Conservation (phyloP, 164 flowering plant genomes). For the Liquidambar formosana region DNA sequence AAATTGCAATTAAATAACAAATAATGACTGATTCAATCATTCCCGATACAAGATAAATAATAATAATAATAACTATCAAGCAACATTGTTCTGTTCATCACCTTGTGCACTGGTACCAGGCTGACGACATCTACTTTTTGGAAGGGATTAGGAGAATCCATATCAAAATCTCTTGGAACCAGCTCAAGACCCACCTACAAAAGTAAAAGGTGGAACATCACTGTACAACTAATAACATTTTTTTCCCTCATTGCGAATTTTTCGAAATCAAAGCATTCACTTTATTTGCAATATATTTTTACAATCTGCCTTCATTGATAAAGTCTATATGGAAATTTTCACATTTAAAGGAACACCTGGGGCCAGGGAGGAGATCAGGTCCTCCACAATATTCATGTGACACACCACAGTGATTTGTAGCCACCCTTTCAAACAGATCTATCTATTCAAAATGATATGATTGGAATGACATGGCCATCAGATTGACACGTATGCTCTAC, state of each 20-base stretch:
- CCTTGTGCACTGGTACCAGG: conserved; percentile 96
- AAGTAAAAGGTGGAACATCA: neutral
- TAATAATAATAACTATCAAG: conserved; percentile 2
- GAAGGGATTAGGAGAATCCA: conserved; percentile 87
- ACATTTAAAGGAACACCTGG: neutral
- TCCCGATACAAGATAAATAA: neutral
- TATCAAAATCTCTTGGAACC: conserved; percentile 91
- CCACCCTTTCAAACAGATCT: neutral
- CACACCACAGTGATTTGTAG: neutral
- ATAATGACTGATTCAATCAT: neutral
- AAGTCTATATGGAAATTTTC: neutral
- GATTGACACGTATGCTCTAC: neutral
- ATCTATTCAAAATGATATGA: neutral
- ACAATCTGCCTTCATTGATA: neutral
- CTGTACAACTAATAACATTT: neutral
- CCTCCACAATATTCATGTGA: neutral
- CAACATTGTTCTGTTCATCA: conserved; percentile 22
- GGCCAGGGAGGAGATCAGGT: neutral
- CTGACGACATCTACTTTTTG: conserved; percentile 71
- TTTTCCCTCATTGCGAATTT: neutral
- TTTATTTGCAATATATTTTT: neutral
- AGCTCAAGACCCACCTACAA: conserved; percentile 90
- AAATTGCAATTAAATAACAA: conserved; percentile 8
- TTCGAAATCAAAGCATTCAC: neutral
- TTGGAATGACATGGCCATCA: neutral